Evolutionary conservation across 1,284 basidiomycete genomes (phyloP).

Genomic region (Neotropicomus parvogracilis): DNA sequence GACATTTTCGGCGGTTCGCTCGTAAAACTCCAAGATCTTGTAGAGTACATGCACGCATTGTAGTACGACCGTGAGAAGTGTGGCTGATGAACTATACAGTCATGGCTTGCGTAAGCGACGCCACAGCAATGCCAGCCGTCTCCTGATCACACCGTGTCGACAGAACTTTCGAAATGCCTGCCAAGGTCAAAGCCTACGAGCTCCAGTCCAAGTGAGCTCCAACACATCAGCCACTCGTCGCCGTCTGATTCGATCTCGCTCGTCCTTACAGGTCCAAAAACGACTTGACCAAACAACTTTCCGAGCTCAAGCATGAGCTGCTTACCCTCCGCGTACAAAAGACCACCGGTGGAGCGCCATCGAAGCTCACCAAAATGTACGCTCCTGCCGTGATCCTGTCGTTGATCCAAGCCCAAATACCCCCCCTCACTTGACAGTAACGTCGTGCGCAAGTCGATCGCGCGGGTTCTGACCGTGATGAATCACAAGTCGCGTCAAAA

Average conservation of each 20-base stretch:
- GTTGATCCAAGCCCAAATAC: background rate
- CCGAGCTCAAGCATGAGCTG: conserved; percentile 96
- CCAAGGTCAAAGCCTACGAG: conserved; percentile 95
- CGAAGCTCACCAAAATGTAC: conserved; percentile 97
- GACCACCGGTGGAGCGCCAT: conserved; percentile 93
- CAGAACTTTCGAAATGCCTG: conserved; percentile 60
- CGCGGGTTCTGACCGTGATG: conserved; percentile 96
- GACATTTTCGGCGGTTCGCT: conserved; percentile 82
- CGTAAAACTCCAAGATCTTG: conserved; percentile 71
- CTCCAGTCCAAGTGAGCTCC: conserved; percentile 90
- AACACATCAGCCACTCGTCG: background rate
- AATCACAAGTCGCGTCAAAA: conserved; percentile 98
- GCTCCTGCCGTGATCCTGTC: conserved; percentile 30
- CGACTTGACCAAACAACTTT: conserved; percentile 94
- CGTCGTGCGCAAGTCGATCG: conserved; percentile 98
- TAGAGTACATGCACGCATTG: conserved; percentile 28
- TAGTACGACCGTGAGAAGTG: conserved; percentile 31
- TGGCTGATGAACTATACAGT: conserved; percentile 39
- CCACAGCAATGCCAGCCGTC: conserved; percentile 6
- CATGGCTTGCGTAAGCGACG: conserved; percentile 27
- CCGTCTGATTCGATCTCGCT: conserved; percentile 2
- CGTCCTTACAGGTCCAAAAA: conserved; percentile 89
- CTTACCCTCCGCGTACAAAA: conserved; percentile 94
- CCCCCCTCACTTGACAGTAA: conserved; percentile 58
- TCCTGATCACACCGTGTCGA: conserved; percentile 19